phyloP scores from a whole-genome alignment of 768 basidiomycete species.

The Fomitopsis pulvina region DNA sequence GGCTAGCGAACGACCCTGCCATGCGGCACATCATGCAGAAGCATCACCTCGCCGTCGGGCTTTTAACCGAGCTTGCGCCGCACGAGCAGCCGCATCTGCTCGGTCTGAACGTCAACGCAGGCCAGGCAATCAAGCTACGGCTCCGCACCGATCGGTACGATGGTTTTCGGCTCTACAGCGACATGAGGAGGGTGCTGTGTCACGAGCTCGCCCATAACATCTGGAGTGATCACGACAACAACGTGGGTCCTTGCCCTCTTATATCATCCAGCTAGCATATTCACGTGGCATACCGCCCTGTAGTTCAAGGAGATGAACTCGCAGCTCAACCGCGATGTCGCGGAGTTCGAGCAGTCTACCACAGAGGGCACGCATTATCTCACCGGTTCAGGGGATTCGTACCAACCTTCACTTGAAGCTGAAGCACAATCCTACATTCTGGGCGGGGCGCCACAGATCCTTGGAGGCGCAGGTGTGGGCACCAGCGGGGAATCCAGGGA shows the following conservation, averaged over 20 bases:
- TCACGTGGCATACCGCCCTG: neutral
- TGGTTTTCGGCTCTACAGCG: constrained; percentile 61
- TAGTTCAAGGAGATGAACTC: constrained; percentile 78
- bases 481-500: constrained; percentile 39
- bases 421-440: constrained; percentile 49
- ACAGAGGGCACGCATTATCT: constrained; percentile 51
- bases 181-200: constrained; percentile 62
- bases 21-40: constrained; percentile 64
- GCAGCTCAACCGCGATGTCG: constrained; percentile 64
- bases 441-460: constrained; percentile 33
- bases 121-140: constrained; percentile 60
- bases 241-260: constrained; percentile 37
- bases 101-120: constrained; percentile 60
- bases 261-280: neutral
- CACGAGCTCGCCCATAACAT: constrained; percentile 77
- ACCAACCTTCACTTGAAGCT: constrained; percentile 52
- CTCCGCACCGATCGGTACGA: constrained; percentile 66
- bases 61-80: constrained; percentile 73
- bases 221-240: constrained; percentile 65
- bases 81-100: constrained; percentile 66
- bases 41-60: constrained; percentile 60
- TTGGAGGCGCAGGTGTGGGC: constrained; percentile 14
- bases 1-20: constrained; percentile 63
- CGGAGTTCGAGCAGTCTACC: constrained; percentile 53
- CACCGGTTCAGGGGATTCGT: constrained; percentile 32